These are phyloP conservation scores for Lachnellula suecica DNA, from an alignment of 2,329 filamentous ascomycete genomes.

Conservation along the genomic window DNA sequence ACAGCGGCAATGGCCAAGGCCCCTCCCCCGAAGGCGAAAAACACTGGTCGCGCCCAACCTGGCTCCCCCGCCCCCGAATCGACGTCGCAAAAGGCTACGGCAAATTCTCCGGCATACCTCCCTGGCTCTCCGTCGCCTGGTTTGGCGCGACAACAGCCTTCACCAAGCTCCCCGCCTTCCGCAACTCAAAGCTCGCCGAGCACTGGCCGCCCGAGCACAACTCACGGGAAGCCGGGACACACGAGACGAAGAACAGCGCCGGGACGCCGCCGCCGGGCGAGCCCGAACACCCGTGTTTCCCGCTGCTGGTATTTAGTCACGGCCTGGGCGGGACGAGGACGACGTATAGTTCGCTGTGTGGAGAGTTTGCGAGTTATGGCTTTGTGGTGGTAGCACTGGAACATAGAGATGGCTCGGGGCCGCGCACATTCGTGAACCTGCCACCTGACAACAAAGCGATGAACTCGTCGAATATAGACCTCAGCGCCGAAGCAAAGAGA, in stretches of 20 bases:
- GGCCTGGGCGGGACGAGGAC: conserved; percentile 64
- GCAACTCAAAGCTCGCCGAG: conserved; percentile 58
- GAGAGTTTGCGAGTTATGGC: conserved; percentile 65
- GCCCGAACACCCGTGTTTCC: conserved; percentile 48
- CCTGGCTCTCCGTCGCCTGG: conserved; percentile 48
- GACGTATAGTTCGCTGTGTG: conserved; percentile 61
- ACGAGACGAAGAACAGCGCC: conserved; percentile 39
- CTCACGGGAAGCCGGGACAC: conserved; percentile 34
- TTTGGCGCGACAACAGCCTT: conserved; percentile 58
- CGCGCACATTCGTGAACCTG: conserved; percentile 60
- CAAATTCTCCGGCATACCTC: conserved; percentile 55
- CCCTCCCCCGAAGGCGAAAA: conserved; percentile 38
- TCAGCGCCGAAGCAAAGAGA: conserved; percentile 35
- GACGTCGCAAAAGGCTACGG: conserved; percentile 60
- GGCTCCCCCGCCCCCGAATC: conserved; percentile 58
- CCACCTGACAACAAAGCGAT: conserved; percentile 38
- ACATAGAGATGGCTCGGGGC: conserved; percentile 63
- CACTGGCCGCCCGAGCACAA: conserved; percentile 49
- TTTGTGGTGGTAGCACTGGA: conserved; percentile 65
- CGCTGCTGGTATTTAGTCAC: conserved; percentile 65
- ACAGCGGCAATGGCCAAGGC: conserved; percentile 35
- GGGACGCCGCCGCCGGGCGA: conserved; percentile 40
- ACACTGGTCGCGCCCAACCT: conserved; percentile 54
- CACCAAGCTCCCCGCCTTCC: conserved; percentile 63
- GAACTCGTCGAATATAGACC: conserved; percentile 28